A percentile compares a stretch with the other conserved stretches of the same genome.
phyloP scores from a whole-genome alignment of 805 yeast genomes.

The Cyberlindnera meyerae region DNA sequence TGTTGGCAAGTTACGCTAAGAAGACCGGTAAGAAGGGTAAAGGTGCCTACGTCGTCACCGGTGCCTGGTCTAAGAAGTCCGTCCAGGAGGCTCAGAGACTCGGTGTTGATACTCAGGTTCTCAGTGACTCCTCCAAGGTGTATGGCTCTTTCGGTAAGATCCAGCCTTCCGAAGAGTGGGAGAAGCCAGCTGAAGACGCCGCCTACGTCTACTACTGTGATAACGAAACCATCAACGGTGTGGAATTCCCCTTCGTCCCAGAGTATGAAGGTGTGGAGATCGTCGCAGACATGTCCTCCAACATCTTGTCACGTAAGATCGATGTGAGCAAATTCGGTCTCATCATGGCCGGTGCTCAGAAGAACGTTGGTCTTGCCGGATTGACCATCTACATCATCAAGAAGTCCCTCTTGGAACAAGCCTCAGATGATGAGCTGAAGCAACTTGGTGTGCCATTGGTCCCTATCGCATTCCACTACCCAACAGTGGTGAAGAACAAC shows the following conservation, averaged over 20 bases:
- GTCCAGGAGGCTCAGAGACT: slow-evolving; percentile 81
- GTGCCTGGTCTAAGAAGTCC: slow-evolving; percentile 90
- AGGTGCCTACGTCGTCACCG: slow-evolving; percentile 86
- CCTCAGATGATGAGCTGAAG: slow-evolving; percentile 56
- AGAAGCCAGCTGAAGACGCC: slow-evolving; percentile 51
- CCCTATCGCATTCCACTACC: slow-evolving; percentile 87
- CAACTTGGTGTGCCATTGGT: slow-evolving; percentile 64
- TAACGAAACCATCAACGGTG: slow-evolving; percentile 96
- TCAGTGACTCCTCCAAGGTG: slow-evolving; percentile 57
- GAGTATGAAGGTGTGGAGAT: slow-evolving; percentile 66
- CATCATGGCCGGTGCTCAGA: slow-evolving; percentile 97
- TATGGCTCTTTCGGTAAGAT: slow-evolving; percentile 59
- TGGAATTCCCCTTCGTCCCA: slow-evolving; percentile 55
- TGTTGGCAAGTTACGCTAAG: slow-evolving; percentile 69
- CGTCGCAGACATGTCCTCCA: slow-evolving; percentile 94
- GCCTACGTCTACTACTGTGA: slow-evolving; percentile 91
- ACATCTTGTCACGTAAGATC: slow-evolving; percentile 73
- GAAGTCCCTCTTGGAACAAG: slow-evolving; percentile 66
- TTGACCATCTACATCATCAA: slow-evolving; percentile 87
- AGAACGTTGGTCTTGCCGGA: slow-evolving; percentile 96
- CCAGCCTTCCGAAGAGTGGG: slow-evolving; percentile 65
- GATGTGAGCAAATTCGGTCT: slow-evolving; percentile 84
- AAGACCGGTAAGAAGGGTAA: slow-evolving; percentile 71
- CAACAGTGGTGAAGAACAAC: slow-evolving; percentile 81
- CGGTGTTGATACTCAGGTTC: slow-evolving; percentile 67